phyloP scores from a whole-genome alignment of 768 basidiomycete genomes.

The Pholiota conissans region DNA sequence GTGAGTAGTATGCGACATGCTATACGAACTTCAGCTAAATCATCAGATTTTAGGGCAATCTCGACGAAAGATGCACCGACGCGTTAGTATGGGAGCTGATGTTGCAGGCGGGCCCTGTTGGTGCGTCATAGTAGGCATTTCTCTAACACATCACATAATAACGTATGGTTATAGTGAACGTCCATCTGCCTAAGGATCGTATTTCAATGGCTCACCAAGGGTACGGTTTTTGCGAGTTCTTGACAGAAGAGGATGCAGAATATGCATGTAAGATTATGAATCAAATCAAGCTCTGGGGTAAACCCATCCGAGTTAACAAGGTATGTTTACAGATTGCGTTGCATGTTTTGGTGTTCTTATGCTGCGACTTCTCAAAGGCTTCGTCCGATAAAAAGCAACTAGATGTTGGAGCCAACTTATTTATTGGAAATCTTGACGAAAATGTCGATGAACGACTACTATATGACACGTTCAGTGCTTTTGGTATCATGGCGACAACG shows the following conservation, averaged over 20 bases:
- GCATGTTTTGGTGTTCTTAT: conserved; percentile 8
- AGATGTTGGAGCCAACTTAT: conserved; percentile 96
- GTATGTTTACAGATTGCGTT: conserved; percentile 42
- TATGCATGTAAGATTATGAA: conserved; percentile 99
- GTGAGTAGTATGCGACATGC: conserved; percentile 36
- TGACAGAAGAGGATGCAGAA: conserved; percentile 98
- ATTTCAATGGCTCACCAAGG: conserved; percentile 99
- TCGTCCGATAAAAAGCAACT: conserved; percentile 98
- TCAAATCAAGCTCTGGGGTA: conserved; percentile 98
- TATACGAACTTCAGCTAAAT: conserved; percentile 5
- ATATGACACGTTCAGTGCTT: conserved; percentile 95
- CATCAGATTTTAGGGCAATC: conserved; percentile 69
- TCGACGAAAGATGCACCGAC: conserved; percentile 93
- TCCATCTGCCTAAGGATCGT: conserved; percentile 97
- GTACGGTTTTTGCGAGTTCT: conserved; percentile 99
- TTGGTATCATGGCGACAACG: conserved; percentile 89
- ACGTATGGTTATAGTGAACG: conserved; percentile 65
- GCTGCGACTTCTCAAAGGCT: conserved; percentile 65
- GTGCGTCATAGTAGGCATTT: conserved; percentile 46
- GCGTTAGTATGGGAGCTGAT: conserved; percentile 97
- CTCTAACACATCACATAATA: background rate
- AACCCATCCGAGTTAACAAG: conserved; percentile 99
- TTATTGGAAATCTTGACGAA: conserved; percentile 94
- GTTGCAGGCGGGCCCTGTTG: conserved; percentile 98
- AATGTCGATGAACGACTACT: conserved; percentile 91